Evolutionary conservation across 352 stramenopile species (phyloP), one percentile per base, ranked within the genome.

Genomic region (Aphanomyces cochlioides): DNA sequence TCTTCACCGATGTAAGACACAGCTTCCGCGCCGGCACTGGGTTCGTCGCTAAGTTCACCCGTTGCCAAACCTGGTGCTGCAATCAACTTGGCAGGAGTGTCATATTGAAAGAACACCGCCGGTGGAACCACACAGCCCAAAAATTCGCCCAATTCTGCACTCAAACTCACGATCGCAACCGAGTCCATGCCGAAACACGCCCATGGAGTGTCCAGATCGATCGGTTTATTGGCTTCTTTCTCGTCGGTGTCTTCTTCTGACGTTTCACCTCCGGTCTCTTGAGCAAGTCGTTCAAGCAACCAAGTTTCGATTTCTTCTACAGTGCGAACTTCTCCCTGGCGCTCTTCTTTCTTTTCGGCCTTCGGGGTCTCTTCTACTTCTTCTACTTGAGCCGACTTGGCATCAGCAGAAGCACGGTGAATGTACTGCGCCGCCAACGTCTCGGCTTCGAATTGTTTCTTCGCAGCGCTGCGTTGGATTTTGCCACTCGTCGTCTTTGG

Each of bases 401-500:
- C 74, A 70, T 73, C 80, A 64, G 83, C 84, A 53, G 81, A 76
- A 47, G 77, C 45, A 12, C 21, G 12, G 40, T 48, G 63, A 7
- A 45, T 59, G 67, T 48, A 67, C 38, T 67, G 54, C 2, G 67
- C 53, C 8, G 67, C 67, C n/a, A 72, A 34, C 19, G 63, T 41
- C 6, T 8, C 47, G 34, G 47, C 54, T 28, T 87, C 56, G 67
- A 83, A 91, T 71, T 87, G 79, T 5, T 77, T 39, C 72, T 90
- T 92, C 8, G 82, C 76, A 7, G 79, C 79, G 57, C 84, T 86
- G 19, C 87, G 87, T 64, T 90, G 84, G 40, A 94, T 92, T 74
- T 93, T 96, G 53, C 88, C 86, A 56, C 86, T 94, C 17, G 85
- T 94, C 0, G 88, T 94, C 78, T 94, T 93, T 1, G 84, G 80